These are phyloP conservation scores for Schizochytrium sp. DNA, from an alignment of 108 stramenopile species.

Conservation along the genomic window DNA sequence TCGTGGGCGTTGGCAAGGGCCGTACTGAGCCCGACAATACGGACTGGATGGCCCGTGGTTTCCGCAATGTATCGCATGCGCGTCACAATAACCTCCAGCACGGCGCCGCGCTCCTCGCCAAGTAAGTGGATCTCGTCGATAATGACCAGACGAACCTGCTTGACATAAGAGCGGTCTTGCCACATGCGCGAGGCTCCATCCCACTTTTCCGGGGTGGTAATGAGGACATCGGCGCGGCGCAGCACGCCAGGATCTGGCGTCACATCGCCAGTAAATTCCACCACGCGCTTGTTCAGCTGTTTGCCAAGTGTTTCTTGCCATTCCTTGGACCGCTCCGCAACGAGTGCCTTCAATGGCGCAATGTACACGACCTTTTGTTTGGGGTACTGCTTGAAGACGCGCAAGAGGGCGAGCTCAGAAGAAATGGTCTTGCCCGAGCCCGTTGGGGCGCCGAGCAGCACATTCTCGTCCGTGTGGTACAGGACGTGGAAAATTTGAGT, in stretches of 20 bases:
- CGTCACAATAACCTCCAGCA: conserved; percentile 91
- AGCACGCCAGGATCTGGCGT: conserved; percentile 75
- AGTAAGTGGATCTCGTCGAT: conserved; percentile 98
- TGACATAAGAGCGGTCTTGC: conserved; percentile 67
- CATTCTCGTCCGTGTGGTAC: conserved; percentile 78
- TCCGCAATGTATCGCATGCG: conserved; percentile 60
- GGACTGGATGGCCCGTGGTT: conserved; percentile 39
- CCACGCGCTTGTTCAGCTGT: conserved; percentile 56
- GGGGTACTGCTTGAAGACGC: conserved; percentile 69
- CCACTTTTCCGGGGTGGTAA: conserved; percentile 99
- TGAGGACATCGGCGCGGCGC: conserved; percentile 76
- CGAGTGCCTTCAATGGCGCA: conserved; percentile 93
- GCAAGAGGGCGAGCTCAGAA: conserved; percentile 74
- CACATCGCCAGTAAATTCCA: conserved; percentile 93
- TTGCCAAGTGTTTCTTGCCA: conserved; percentile 74
- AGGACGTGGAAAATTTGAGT: conserved; percentile 82
- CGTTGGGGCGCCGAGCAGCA: conserved; percentile 93
- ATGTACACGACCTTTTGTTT: conserved; percentile 88
- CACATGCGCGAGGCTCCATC: conserved; percentile 90
- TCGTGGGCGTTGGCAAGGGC: conserved; percentile 91
- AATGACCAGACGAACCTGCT: conserved; percentile 74
- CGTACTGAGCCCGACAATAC: conserved; percentile 89
- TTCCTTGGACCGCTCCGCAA: conserved; percentile 87
- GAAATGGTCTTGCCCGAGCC: conserved; percentile 81
- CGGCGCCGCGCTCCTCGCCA: conserved; percentile 95